Evolutionary conservation across 2,329 filamentous ascomycete genomes (phyloP), one percentile per base, ranked within the genome.

Genomic region (Pseudocercospora cruenta): DNA sequence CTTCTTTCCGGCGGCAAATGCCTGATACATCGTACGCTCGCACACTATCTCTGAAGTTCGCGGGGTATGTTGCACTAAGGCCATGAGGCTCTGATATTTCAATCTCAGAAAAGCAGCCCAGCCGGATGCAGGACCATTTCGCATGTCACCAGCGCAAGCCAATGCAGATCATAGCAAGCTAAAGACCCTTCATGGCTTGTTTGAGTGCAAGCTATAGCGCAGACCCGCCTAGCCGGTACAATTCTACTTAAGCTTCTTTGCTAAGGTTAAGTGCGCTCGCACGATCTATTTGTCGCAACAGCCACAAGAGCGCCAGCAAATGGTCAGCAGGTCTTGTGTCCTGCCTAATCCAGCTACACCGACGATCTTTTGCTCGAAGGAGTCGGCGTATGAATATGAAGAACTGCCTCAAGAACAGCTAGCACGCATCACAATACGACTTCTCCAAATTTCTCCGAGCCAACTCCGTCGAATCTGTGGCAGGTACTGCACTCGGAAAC

Each of bases 171-270:
- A 51, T 24, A 10, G 6, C 7, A 10, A 51, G 47, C 19, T 22
- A 51, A 22, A 51, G 19, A 31, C 22, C 22, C 57, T 64, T 22
- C 43, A 53, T 64, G 62, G 14, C 36, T 39, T 10, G 14, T 16
- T 39, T 39, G 16, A n/a, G 14, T 39, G 36, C 36, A 39, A 39
- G 12, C 36, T 39, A 39, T 5, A n/a, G 4, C 43, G 16, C 19
- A 22, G 14, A n/a, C 21, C 21, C 36, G n/a, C 7, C 31, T 45
- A 21, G 45, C 62, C 62, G 59, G 53, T 12, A 12, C 22, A 28
- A 36, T 26, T 60, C 33, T n/a, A 55, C 14, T 64, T 55, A 64
- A 53, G 62, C 62, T 64, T 64, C 55, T 55, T 64, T 54, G 47
- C 55, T 64, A 64, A 58, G 59, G 47, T 64, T 64, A 60, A 21